Evolutionary conservation across 495 filamentous ascomycete species (phyloP).

Genomic region (Glonium stellatum): DNA sequence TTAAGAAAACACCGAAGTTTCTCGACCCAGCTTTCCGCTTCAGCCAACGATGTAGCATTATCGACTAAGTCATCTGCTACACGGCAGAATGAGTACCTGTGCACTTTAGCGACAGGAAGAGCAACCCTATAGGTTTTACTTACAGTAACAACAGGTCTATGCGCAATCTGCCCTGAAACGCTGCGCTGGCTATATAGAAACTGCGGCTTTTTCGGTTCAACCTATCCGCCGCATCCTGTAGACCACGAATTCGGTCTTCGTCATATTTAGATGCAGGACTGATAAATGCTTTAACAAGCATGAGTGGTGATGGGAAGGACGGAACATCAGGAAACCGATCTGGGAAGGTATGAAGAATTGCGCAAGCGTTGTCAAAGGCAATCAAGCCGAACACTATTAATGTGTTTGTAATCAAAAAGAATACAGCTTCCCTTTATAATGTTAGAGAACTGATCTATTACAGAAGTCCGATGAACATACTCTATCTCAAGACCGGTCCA

Average conservation of each 20-base stretch:
- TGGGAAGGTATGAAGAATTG: constrained; percentile 51
- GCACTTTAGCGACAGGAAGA: neutral
- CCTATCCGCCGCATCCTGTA: constrained; percentile 48
- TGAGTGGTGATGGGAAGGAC: constrained; percentile 39
- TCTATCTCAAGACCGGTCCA: constrained; percentile 61
- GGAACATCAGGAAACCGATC: constrained; percentile 40
- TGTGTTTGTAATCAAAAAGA: constrained; percentile 60
- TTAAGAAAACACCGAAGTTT: constrained; percentile 49
- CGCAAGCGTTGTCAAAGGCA: constrained; percentile 55
- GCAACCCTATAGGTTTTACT: neutral
- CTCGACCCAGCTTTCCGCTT: constrained; percentile 45
- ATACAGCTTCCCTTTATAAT: constrained; percentile 47
- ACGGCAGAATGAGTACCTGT: constrained; percentile 62
- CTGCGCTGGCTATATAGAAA: constrained; percentile 59
- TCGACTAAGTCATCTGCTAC: constrained; percentile 65
- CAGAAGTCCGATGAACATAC: constrained; percentile 15
- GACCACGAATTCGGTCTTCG: constrained; percentile 44
- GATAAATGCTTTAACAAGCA: constrained; percentile 44
- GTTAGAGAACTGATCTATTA: constrained; percentile 1
- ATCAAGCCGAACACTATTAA: constrained; percentile 59
- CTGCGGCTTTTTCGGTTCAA: constrained; percentile 56
- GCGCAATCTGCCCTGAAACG: constrained; percentile 56
- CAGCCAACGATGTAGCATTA: constrained; percentile 40
- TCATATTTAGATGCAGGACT: constrained; percentile 42
- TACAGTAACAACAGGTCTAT: constrained; percentile 57